Evolutionary conservation across 2,329 filamentous ascomycete genomes (phyloP), one percentile per base, ranked within the genome.

Genomic region (Exophiala sp.): DNA sequence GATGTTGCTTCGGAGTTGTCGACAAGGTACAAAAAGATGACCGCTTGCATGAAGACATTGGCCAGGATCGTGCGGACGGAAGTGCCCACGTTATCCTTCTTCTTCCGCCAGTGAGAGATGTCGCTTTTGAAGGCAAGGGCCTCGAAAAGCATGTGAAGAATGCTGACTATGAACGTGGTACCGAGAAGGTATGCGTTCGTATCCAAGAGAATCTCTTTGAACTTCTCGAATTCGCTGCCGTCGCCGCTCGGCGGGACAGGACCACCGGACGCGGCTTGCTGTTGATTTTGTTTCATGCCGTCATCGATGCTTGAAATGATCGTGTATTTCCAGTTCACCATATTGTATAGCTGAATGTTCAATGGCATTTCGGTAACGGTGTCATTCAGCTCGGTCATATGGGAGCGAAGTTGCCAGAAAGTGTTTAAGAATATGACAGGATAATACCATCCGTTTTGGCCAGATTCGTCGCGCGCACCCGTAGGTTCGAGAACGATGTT

Each of bases 31-130:
- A 99, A 80, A 81, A 99, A 95, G 72, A 99, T 96, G 67, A 97
- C 81, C 5, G 81, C 72, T 72, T 99, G 94, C 94, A 99, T 99
- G 71, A 97, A 91, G 58, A 97, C 91, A 67, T 97, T 99, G 69
- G 89, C 91, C 53, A 99, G 78, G 66, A 99, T 99, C 32, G 92
- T 95, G 53, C 94, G 90, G 56, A 99, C 88, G 1, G 91, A 96
- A 42, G 96, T 95, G 60, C 94, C 94, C 24, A 99, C 88, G 55
- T 96, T 94, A 75, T 97, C 95, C 79, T 99, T 99, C 86, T 99
- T 99, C 78, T 97, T 96, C 69, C 91, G 89, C 84, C 94, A 99
- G 74, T 99, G 94, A 45, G 91, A 85, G 69, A 99, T 96, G 69
- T 99, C 94, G 68, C 88, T 96, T 67, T 95, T 96, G 77, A 99